Conservation (phyloP, 1,284 basidiomycete species). For the Moniliella sp. region DNA sequence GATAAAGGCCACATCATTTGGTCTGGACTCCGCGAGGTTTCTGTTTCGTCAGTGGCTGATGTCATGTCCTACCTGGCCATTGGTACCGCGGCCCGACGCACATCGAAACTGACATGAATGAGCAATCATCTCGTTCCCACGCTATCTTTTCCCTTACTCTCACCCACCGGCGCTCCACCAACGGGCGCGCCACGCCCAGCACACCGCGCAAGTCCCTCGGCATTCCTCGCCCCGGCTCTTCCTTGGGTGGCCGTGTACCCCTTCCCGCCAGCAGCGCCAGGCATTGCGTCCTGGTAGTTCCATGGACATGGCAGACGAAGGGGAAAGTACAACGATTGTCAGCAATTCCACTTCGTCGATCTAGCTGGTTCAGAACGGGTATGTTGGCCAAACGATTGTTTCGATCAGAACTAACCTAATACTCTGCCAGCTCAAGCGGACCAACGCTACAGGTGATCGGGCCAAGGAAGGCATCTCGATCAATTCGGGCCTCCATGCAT, state of each 20-base stretch:
- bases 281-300: too few relatives aligned
- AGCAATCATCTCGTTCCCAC: conserved; percentile 86
- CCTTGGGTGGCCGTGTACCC: too few relatives aligned
- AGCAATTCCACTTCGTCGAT: conserved; percentile 99
- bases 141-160: conserved; percentile 92
- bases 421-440: conserved; percentile 38
- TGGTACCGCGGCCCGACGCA: conserved; percentile 69
- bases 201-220: too few relatives aligned
- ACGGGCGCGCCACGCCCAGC: conserved; percentile 9
- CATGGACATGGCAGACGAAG: too few relatives aligned
- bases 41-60: conserved; percentile 57
- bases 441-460: conserved; percentile 54
- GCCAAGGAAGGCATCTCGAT: conserved; percentile 70
- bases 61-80: conserved; percentile 68
- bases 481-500: conserved; percentile 81
- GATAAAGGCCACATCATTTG: conserved; percentile 92
- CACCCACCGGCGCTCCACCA: conserved; percentile 38
- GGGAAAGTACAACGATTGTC: conserved; percentile 44
- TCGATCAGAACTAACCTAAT: too few relatives aligned
- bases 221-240: too few relatives aligned
- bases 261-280: too few relatives aligned
- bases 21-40: conserved; percentile 76
- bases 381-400: conserved; percentile 22
- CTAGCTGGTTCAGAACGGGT: conserved; percentile 84
- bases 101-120: conserved; percentile 98